Conservation (phyloP, 345 rosid species). For the Atalantia buxifolia region DNA sequence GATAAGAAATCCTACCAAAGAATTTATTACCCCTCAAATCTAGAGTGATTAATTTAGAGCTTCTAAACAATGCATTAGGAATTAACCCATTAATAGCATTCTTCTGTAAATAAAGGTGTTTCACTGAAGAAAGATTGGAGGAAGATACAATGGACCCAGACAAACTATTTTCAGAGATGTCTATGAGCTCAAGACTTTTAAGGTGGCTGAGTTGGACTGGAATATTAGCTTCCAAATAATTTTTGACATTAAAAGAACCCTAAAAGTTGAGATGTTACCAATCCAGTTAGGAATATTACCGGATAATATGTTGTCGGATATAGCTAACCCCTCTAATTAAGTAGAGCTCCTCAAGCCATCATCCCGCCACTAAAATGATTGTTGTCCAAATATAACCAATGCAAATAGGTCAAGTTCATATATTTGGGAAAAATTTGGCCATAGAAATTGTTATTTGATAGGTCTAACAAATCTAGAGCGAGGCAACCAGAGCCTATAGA, state of each 20-base stretch:
- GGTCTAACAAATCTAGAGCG: neutral
- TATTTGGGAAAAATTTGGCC: neutral
- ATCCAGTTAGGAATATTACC: neutral
- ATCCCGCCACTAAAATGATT: neutral
- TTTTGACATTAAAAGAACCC: neutral
- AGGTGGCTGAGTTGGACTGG: neutral
- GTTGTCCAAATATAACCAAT: neutral
- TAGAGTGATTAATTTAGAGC: too few relatives aligned
- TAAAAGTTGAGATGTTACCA: neutral
- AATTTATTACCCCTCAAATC: too few relatives aligned
- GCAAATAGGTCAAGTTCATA: neutral
- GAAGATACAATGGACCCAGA: neutral
- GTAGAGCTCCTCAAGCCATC: neutral
- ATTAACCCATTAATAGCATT: too few relatives aligned
- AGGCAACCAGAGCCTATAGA: neutral
- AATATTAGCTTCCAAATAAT: neutral
- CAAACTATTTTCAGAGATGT: neutral
- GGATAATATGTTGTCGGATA: neutral
- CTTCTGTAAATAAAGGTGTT: too few relatives aligned
- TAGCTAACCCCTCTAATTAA: neutral
- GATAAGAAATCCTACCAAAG: too few relatives aligned
- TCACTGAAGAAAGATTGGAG: too few relatives aligned
- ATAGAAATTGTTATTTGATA: neutral
- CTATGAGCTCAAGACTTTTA: neutral
- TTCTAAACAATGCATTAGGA: too few relatives aligned